A percentile compares a stretch with the other conserved stretches of the same genome.
phyloP scores from a whole-genome alignment of 257 asterid species.

The Leonotis leonurus region DNA sequence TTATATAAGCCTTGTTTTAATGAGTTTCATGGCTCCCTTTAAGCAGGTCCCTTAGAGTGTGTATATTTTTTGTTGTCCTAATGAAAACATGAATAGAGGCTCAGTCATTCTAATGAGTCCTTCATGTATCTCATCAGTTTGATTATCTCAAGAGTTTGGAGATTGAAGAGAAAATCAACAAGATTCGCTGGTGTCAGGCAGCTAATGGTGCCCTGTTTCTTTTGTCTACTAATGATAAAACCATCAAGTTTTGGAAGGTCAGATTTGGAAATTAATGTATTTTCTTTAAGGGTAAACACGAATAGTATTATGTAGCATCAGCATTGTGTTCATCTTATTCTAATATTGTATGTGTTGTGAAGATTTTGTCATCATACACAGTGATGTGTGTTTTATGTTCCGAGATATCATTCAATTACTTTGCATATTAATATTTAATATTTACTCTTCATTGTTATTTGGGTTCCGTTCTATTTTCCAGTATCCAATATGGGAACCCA shows the following conservation, averaged over 20 bases:
- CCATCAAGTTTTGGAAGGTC: conserved; percentile 82
- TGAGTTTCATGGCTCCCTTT: background rate
- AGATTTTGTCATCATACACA: conserved; percentile 1
- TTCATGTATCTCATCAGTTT: conserved; percentile 41
- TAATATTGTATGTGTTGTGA: conserved; percentile 1
- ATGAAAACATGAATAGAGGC: background rate
- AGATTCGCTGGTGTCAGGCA: conserved; percentile 81
- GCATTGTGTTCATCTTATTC: conserved; percentile 5
- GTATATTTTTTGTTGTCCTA: background rate
- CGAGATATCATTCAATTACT: conserved; percentile 2
- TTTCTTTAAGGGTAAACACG: background rate
- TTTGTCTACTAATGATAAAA: conserved; percentile 78
- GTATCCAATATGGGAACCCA: too few species aligned
- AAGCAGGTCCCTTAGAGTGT: conserved; percentile 7
- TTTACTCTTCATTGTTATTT: conserved; percentile 10
- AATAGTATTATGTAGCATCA: background rate
- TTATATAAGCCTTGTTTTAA: background rate
- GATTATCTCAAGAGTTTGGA: conserved; percentile 84
- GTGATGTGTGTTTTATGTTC: conserved; percentile 1
- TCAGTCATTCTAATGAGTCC: conserved; percentile 15
- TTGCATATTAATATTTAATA: background rate
- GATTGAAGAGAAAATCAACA: conserved; percentile 87
- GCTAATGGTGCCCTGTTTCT: conserved; percentile 72
- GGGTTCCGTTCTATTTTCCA: background rate
- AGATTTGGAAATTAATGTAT: conserved; percentile 16